phyloP scores from a whole-genome alignment of 495 filamentous ascomycete genomes.

The Lineolata rhizophorae region DNA sequence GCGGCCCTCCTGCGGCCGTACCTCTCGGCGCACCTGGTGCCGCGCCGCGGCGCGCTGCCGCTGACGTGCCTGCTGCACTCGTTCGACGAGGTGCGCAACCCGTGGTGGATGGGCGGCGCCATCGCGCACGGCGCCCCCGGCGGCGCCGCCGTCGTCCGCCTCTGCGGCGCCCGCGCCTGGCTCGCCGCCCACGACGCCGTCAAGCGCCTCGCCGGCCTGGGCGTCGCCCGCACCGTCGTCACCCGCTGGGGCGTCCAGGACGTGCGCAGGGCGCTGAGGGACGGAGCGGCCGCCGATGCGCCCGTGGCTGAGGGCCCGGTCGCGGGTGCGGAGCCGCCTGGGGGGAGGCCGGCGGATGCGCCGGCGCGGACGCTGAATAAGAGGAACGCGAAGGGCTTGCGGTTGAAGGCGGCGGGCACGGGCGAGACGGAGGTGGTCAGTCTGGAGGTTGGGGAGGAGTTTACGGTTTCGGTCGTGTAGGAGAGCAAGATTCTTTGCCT shows the following conservation, averaged over 20 bases:
- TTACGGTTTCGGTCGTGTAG: too few relatives aligned
- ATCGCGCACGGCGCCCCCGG: constrained; percentile 32
- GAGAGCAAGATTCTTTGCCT: too few relatives aligned
- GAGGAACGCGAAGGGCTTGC: too few relatives aligned
- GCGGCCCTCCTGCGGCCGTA: constrained; percentile 28
- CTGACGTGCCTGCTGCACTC: constrained; percentile 41
- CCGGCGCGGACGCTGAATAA: too few relatives aligned
- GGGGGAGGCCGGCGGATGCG: too few relatives aligned
- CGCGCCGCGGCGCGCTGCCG: constrained; percentile 33
- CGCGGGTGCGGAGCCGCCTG: too few relatives aligned
- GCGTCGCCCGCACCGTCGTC: constrained; percentile 26
- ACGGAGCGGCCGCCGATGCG: too few relatives aligned
- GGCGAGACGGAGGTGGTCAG: too few relatives aligned
- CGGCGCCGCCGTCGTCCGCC: constrained; percentile 32
- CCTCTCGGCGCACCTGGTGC: constrained; percentile 28
- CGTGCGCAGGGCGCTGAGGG: too few relatives aligned
- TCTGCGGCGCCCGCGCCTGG: constrained; percentile 32
- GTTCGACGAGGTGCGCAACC: constrained; percentile 34
- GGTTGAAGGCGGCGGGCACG: too few relatives aligned
- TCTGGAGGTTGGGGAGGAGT: too few relatives aligned
- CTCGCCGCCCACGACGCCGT: constrained; percentile 44
- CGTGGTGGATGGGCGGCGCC: constrained; percentile 44
- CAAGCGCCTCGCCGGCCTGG: constrained; percentile 33
- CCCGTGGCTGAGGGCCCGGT: too few relatives aligned
- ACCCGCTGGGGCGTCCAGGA: constrained; percentile 23